phyloP scores from a whole-genome alignment of 306 rosid genomes.

The Albizia julibrissin region DNA sequence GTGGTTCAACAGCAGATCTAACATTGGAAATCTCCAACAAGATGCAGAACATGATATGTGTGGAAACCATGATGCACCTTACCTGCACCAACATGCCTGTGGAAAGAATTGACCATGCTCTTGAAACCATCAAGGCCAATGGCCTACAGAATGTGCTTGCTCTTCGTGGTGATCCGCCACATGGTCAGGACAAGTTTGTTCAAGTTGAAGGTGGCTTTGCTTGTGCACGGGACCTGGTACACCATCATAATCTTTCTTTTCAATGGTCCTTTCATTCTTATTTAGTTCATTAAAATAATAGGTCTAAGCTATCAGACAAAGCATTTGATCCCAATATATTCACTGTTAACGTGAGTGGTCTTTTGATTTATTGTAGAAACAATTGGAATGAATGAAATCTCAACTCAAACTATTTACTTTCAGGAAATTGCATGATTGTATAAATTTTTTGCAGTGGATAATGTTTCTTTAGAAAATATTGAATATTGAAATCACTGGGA shows the following conservation, averaged over 20 bases:
- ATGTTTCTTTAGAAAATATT: slow-evolving; percentile 17
- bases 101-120: slow-evolving; percentile 90
- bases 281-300: neutral
- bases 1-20: slow-evolving; percentile 92
- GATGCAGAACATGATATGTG: slow-evolving; percentile 95
- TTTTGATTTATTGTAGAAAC: neutral
- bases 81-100: slow-evolving; percentile 98
- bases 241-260: neutral
- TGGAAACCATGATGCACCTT: slow-evolving; percentile 95
- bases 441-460: neutral
- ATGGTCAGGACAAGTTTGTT: slow-evolving; percentile 95
- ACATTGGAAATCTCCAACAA: slow-evolving; percentile 84
- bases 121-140: slow-evolving; percentile 74
- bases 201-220: slow-evolving; percentile 91
- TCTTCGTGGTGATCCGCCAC: slow-evolving; percentile 96
- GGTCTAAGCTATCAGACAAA: neutral
- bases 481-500: neutral
- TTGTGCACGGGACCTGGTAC: slow-evolving; percentile 88
- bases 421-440: slow-evolving; percentile 2
- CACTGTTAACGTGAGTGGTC: neutral
- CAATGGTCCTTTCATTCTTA: neutral
- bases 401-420: slow-evolving; percentile 7
- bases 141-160: slow-evolving; percentile 98
- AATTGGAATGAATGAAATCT: neutral
- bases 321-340: neutral